Percentiles rank a stretch among this genome's conserved stretches.
Conservation (phyloP, 495 filamentous ascomycete genomes). For the Entonaema liquescens region DNA sequence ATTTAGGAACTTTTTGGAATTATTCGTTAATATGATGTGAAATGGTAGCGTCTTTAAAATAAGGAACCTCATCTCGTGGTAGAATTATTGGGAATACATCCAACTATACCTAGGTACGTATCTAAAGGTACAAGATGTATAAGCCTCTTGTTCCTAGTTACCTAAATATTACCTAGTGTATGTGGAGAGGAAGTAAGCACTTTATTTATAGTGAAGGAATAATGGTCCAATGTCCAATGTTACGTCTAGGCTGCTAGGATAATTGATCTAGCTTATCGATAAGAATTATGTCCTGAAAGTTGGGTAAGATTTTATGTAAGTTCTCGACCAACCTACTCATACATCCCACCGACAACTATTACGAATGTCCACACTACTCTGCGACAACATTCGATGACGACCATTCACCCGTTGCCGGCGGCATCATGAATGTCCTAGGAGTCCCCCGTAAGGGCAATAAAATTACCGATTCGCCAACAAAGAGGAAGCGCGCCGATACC, state of each 20-base stretch:
- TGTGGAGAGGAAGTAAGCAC: not conserved
- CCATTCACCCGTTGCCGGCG: not conserved
- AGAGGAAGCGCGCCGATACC: conserved; percentile 43
- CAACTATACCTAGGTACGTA: too few species aligned
- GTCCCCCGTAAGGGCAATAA: conserved; percentile 9
- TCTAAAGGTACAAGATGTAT: too few species aligned
- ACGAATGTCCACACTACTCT: not conserved
- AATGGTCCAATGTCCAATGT: too few species aligned
- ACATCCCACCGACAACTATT: not conserved
- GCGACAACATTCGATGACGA: conserved; percentile 16
- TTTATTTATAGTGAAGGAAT: not conserved
- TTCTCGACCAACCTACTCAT: conserved; percentile 3
- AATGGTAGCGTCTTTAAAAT: too few species aligned
- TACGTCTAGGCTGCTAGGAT: not conserved
- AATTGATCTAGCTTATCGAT: conserved; percentile 1
- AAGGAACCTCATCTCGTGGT: too few species aligned
- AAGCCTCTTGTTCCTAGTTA: too few species aligned
- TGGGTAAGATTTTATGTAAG: not conserved
- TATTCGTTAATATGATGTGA: too few species aligned
- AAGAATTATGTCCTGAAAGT: not conserved
- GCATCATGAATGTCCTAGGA: conserved; percentile 25
- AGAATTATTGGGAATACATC: too few species aligned
- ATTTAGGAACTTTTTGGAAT: not conserved
- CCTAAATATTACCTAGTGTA: too few species aligned
- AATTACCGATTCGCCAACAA: conserved; percentile 11